phyloP scores from a whole-genome alignment of 371 early-diverging fungal genomes.

The Mucor sp. region DNA sequence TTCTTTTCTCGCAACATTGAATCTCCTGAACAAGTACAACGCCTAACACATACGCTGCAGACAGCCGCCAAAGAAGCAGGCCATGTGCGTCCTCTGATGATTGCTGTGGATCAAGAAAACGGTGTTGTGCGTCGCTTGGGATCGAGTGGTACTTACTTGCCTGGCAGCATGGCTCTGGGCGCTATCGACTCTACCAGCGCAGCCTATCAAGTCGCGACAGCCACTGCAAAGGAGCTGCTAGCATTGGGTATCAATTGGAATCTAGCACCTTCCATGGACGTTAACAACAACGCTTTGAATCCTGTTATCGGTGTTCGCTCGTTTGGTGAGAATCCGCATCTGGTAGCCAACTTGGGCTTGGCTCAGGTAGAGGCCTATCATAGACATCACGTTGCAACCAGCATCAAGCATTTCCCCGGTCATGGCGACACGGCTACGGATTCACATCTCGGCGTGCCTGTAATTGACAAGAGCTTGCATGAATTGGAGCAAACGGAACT shows the following conservation, averaged over 20 bases:
- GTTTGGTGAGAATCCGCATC: conserved; percentile 41
- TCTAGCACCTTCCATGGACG: conserved; percentile 49
- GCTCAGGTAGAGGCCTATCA: conserved; percentile 51
- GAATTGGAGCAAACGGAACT: conserved; percentile 44
- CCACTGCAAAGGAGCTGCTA: conserved; percentile 38
- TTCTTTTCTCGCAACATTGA: conserved; percentile 54
- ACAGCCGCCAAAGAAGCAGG: conserved; percentile 43
- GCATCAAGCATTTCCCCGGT: conserved; percentile 55
- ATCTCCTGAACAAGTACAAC: conserved; percentile 34
- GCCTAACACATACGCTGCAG: conserved; percentile 35
- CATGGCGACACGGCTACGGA: conserved; percentile 59
- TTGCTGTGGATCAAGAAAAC: conserved; percentile 55
- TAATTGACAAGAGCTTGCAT: conserved; percentile 42
- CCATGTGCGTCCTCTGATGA: conserved; percentile 42
- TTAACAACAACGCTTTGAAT: conserved; percentile 53
- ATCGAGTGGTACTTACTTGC: conserved; percentile 41
- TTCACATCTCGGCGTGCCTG: conserved; percentile 52
- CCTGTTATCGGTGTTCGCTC: conserved; percentile 57
- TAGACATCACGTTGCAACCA: conserved; percentile 30
- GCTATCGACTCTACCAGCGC: conserved; percentile 33
- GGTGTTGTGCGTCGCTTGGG: conserved; percentile 53
- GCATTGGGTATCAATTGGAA: conserved; percentile 54
- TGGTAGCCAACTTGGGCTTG: conserved; percentile 35
- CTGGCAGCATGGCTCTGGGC: conserved; percentile 52
- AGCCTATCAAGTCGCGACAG: conserved; percentile 38